These are phyloP conservation scores for Lentinula aciculospora DNA, from an alignment of 768 basidiomycete genomes.

Conservation along the genomic window DNA sequence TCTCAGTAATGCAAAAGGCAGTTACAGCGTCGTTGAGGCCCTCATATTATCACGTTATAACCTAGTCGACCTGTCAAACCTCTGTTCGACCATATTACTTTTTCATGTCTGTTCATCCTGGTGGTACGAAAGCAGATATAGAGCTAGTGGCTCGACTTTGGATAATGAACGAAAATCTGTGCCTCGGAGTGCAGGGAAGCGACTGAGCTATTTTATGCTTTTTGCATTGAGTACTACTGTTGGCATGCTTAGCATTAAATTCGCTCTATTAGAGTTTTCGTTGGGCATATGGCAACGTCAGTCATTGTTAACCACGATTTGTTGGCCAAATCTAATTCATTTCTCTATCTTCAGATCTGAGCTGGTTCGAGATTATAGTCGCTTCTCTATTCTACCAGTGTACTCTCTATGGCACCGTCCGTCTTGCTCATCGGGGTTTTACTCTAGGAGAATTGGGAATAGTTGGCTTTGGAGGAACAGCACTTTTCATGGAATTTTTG, in stretches of 20 bases:
- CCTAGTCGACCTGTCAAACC: conserved; percentile 72
- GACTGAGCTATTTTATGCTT: conserved; percentile 57
- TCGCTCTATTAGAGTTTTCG: conserved; percentile 33
- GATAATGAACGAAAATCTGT: conserved; percentile 75
- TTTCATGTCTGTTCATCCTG: conserved; percentile 77
- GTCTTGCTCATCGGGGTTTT: conserved; percentile 91
- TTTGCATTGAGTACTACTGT: conserved; percentile 55
- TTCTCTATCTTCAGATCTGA: conserved; percentile 54
- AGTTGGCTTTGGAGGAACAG: conserved; percentile 85
- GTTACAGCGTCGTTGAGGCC: conserved; percentile 43
- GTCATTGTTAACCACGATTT: conserved; percentile 18
- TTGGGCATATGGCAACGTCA: conserved; percentile 69
- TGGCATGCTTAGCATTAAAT: conserved; percentile 42
- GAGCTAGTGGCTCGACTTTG: conserved; percentile 25
- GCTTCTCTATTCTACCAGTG: conserved; percentile 86
- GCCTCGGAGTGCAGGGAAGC: conserved; percentile 62
- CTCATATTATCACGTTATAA: conserved; percentile 67
- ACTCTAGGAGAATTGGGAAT: conserved; percentile 92
- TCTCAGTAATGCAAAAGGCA: conserved; percentile 35
- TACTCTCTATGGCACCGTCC: conserved; percentile 81
- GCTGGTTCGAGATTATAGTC: conserved; percentile 65
- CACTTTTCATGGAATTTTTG: conserved; percentile 79
- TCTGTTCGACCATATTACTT: conserved; percentile 76
- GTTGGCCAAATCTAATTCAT: not conserved
- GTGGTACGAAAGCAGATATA: conserved; percentile 58